Conservation (phyloP, 495 filamentous ascomycete genomes). For the Tuber microsphaerosporum region DNA sequence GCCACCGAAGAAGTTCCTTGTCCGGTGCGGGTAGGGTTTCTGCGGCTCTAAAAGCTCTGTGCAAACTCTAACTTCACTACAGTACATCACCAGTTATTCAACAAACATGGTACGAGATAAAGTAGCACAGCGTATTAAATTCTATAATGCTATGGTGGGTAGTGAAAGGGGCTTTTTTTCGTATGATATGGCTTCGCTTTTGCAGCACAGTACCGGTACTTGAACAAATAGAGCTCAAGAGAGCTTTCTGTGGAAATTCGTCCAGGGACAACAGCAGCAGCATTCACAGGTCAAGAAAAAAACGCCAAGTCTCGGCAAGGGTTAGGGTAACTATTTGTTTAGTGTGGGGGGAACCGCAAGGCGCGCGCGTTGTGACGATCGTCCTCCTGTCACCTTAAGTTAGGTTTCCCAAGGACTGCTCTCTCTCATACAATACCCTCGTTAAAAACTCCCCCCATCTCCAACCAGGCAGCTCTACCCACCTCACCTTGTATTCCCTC, state of each 20-base stretch:
- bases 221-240: not conserved
- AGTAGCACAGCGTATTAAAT: not conserved
- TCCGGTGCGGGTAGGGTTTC: not conserved
- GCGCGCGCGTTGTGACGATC: not conserved
- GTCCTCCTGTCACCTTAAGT: not conserved
- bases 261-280: not conserved
- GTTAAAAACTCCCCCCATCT: not conserved
- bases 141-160: not conserved
- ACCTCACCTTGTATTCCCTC: not conserved
- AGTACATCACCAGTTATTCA: not conserved
- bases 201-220: not conserved
- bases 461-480: not conserved
- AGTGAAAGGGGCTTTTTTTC: not conserved
- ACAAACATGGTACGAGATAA: not conserved
- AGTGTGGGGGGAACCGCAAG: conserved; percentile 3
- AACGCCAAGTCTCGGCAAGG: not conserved
- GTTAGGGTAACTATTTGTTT: not conserved
- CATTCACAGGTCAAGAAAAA: not conserved
- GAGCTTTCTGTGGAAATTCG: not conserved
- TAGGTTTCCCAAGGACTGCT: not conserved
- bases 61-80: not conserved
- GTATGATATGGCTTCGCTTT: not conserved
- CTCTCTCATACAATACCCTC: not conserved
- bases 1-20: not conserved
- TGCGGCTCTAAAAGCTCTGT: not conserved